Base-by-base conservation (phyloP, 1,139 yeast species). In the Dujonia santamariae region DNA sequence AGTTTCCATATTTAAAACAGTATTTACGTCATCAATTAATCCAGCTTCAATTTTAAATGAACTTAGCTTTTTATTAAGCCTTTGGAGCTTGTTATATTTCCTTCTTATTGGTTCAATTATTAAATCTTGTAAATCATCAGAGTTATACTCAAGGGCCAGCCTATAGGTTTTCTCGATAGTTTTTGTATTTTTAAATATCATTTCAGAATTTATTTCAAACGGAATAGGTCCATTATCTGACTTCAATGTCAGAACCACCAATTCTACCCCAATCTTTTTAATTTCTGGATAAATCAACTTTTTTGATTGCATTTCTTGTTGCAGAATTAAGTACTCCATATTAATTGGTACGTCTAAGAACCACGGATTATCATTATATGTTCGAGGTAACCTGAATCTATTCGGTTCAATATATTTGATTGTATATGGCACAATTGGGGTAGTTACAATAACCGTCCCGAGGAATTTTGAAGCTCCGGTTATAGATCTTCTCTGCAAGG, bases 121-220 rank as follows among this genome's bases (percentile, higher is more conserved):
- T 6, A 14, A 41, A 31, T 52, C 38, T 34, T 63, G 68, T 30
- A 65, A 59, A 39, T 53, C 54, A 37, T 64, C 71, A 7, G 50
- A 12, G 15, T 30, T 26, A 22, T 34, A 23, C 14, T 30, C 25
- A n/a, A 19, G 13, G 4, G 8, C 19, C 33, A 30, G 39, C 5
- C 50, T 50, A 34, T 6, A 29, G 8, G 32, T 19, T 24, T 55
- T 54, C n/a, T 53, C 28, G 14, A 8, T 17, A 6, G 6, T 12
- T 7, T 22, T 46, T 27, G 53, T 54, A 28, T 56, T 59, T 14
- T 47, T 42, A 41, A 65, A 61, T 38, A 66, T 61, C 59, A 67
- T 57, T 17, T 63, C 72, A 36, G 63, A 67, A 35, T 59, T 62
- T 38, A 69, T 51, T 32, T 68, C 73, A 3, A 68, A 48, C 0